These are phyloP conservation scores for Apiospora sp. DNA, from an alignment of 2,329 filamentous ascomycete genomes.

Conservation along the genomic window DNA sequence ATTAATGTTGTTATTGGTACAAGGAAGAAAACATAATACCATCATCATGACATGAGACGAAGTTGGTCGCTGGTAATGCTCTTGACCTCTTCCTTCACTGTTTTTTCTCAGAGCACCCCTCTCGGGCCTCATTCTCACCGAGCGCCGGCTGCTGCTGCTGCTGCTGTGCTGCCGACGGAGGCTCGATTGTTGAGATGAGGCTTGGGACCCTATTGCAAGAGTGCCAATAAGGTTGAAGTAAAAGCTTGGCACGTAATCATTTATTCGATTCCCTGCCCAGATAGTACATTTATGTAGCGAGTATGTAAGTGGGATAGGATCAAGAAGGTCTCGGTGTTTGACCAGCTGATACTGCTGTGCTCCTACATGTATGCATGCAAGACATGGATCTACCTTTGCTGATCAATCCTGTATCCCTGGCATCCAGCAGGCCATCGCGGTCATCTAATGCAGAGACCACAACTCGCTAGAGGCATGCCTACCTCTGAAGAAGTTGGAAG, in stretches of 20 bases:
- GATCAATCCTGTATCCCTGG: conserved; percentile 14
- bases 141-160: neutral
- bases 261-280: neutral
- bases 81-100: neutral
- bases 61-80: neutral
- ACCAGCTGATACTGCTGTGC: conserved; percentile 19
- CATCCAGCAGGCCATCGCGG: neutral
- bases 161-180: neutral
- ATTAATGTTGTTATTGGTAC: neutral
- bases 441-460: neutral
- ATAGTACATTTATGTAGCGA: neutral
- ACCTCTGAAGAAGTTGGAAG: neutral
- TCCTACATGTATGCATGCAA: conserved; percentile 17
- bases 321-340: conserved; percentile 21
- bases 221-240: conserved; percentile 11
- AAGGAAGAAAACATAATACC: neutral
- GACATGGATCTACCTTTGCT: conserved; percentile 17
- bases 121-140: neutral
- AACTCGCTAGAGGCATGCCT: neutral
- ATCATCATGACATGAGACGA: neutral
- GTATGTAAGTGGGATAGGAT: neutral
- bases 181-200: conserved; percentile 14
- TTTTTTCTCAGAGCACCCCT: neutral
- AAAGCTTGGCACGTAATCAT: conserved; percentile 9
- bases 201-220: neutral